Evolutionary conservation across 176 grass and related monocot species (phyloP).

Genomic region (bread wheat (Triticum aestivum)): IWGSC_CS_RefSeq_v2.1 NC_057805.1:40193697-40194196

Average conservation of each 20-base stretch:
- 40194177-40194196: not conserved
- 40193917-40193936: not conserved
- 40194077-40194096: not conserved
- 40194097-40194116: not conserved
- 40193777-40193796: not conserved
- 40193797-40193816: not conserved
- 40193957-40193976: not conserved
- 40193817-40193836: conserved; percentile 7
- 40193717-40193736: not conserved
- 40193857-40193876: not conserved
- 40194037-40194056: not conserved
- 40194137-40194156: not conserved
- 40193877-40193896: conserved; percentile 8
- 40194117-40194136: not conserved
- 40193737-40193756: not conserved
- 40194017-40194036: not conserved
- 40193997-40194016: not conserved
- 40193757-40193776: conserved; percentile 8
- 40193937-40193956: not conserved
- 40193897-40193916: not conserved
- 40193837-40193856: conserved; percentile 17
- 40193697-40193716: conserved; percentile 9
- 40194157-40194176: no score
- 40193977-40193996: not conserved
- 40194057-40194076: not conserved